Evolutionary conservation across 805 yeast genomes (phyloP), one percentile per base, ranked within the genome.

Genomic region (Starmerella sirachaensis): DNA sequence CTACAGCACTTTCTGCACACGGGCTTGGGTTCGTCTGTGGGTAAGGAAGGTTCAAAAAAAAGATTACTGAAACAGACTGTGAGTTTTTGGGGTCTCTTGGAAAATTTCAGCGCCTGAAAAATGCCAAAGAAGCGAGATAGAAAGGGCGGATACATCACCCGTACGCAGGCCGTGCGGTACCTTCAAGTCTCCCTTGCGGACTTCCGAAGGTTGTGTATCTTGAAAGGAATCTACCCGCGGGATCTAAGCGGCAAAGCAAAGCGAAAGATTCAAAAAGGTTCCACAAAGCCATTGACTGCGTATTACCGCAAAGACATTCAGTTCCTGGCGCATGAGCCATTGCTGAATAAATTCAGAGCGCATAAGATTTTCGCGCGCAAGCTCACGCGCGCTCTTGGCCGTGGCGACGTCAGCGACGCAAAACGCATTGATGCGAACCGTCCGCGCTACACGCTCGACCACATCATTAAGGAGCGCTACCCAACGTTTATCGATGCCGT

Each of bases 221-320:
- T 91, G 70, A 91, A 91, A 61, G 98, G 98, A 36, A 86, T 91
- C 47, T 91, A 84, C 58, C 98, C 98, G 38, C 74, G 98, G 59
- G 56, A 51, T 29, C 42, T 51, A 14, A 96, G 85, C 57, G 97
- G 97, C 32, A 69, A 86, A 52, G 84, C 83, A 62, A 91, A 86
- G 66, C 84, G 80, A 74, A 86, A 84, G 69, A 95, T 96, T 43
- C 88, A 85, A 62, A 91, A 84, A 62, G 97, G 98, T 17, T 81
- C 94, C n/a, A 83, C 96, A 6, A 93, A 93, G 18, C 94, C 94
- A 32, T 79, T 80, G 18, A 91, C 98, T 3, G 93, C 91, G 59
- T 91, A 91, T 64, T 88, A 85, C 59, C 60, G 78, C 47, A 91
- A 85, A 61, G 98, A 91, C 60, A 91, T 91, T 48, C 94, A 86